Evolutionary conservation across 164 flowering plant genomes (phyloP).

Genomic region (Vitis rotundifolia): DNA sequence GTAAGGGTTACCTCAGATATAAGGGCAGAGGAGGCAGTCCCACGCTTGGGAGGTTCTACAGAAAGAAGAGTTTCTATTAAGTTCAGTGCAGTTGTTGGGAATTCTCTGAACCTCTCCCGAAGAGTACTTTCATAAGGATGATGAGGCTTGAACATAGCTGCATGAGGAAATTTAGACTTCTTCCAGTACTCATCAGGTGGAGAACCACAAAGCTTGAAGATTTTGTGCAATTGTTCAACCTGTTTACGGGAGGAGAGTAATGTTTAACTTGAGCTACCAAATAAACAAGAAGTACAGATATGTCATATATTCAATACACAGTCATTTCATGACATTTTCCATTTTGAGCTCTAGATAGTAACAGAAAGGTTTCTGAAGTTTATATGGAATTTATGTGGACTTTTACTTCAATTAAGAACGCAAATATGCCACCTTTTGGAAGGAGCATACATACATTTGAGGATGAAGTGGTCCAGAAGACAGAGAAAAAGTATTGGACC

Average conservation of each 20-base stretch:
- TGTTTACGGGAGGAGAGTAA: slow-evolving; percentile 20
- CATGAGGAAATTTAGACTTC: slow-evolving; percentile 76
- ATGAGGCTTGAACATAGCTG: slow-evolving; percentile 80
- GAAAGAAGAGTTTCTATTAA: slow-evolving; percentile 72
- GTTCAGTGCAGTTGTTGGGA: slow-evolving; percentile 51
- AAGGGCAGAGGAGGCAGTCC: slow-evolving; percentile 76
- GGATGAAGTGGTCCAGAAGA: too few relatives aligned
- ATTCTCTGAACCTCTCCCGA: slow-evolving; percentile 55
- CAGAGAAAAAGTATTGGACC: too few relatives aligned
- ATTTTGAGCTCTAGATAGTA: too few relatives aligned
- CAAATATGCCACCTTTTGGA: too few relatives aligned
- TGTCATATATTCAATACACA: too few relatives aligned
- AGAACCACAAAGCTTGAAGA: slow-evolving; percentile 93
- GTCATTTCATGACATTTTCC: too few relatives aligned
- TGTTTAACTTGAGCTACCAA: not conserved
- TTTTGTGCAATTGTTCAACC: slow-evolving; percentile 95
- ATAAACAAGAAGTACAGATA: not conserved
- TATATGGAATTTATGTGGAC: too few relatives aligned
- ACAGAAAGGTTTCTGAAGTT: too few relatives aligned
- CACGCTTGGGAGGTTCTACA: slow-evolving; percentile 75
- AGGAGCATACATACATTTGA: too few relatives aligned
- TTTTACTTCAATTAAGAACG: too few relatives aligned
- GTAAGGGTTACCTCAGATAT: not conserved
- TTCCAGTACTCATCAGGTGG: slow-evolving; percentile 89
- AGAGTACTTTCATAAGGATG: slow-evolving; percentile 74